phyloP scores from a whole-genome alignment of 345 rosid genomes.

The Linum tenue region DNA sequence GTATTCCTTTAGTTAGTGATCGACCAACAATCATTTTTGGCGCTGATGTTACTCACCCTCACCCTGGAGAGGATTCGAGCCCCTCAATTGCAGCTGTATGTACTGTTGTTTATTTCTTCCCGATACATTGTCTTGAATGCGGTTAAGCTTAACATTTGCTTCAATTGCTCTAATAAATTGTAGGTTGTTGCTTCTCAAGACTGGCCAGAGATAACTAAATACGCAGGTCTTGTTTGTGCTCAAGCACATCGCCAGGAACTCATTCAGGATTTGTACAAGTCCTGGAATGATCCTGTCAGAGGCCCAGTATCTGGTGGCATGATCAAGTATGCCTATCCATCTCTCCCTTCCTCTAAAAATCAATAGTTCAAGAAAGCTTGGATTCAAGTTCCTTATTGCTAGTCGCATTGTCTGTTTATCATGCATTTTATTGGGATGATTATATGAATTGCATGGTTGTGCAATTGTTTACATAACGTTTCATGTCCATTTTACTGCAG shows the following conservation, averaged over 20 bases:
- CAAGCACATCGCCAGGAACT: conserved; percentile 99
- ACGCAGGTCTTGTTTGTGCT: conserved; percentile 95
- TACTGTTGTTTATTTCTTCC: not conserved
- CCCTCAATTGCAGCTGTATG: conserved; percentile 99
- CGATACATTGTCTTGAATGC: not conserved
- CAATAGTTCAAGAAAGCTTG: too few relatives aligned
- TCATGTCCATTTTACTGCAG: conserved; percentile 24
- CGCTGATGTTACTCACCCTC: conserved; percentile 99
- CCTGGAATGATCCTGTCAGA: conserved; percentile 91
- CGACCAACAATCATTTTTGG: conserved; percentile 94
- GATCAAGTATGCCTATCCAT: conserved; percentile 56
- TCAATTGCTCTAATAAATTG: conserved; percentile 5
- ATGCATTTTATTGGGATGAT: not conserved
- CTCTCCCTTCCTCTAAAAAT: not conserved
- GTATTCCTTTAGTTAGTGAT: conserved; percentile 93
- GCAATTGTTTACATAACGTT: not conserved
- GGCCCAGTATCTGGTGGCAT: conserved; percentile 93
- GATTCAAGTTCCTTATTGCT: not conserved
- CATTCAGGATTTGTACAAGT: conserved; percentile 84
- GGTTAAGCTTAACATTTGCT: not conserved
- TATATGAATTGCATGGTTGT: not conserved
- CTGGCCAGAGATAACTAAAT: conserved; percentile 98
- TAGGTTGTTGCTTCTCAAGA: conserved; percentile 99
- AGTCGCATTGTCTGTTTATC: too few relatives aligned
- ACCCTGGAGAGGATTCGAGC: conserved; percentile 97